These are phyloP conservation scores for Poteriospumella lacustris DNA, from an alignment of 108 stramenopile genomes.

Conservation along the genomic window DNA sequence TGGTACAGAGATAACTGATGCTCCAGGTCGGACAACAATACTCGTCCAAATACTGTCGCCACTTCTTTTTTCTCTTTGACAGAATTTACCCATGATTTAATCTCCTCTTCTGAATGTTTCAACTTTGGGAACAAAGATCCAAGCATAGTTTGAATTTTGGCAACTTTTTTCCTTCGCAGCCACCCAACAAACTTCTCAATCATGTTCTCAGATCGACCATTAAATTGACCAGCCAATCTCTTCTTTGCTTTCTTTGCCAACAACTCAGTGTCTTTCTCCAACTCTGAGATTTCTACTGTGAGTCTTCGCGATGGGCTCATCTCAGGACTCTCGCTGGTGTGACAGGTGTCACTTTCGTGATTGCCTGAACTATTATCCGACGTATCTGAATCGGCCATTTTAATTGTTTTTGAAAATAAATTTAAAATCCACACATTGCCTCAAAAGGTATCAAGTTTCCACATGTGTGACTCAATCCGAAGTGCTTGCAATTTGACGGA, in stretches of 20 bases:
- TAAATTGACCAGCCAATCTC: neutral
- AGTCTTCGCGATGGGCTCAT: too few species aligned
- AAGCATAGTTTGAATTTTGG: neutral
- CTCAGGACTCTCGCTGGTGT: too few species aligned
- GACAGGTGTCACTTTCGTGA: too few species aligned
- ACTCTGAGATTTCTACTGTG: slow-evolving; percentile 11
- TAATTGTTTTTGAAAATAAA: too few species aligned
- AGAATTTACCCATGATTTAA: neutral
- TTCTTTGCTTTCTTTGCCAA: neutral
- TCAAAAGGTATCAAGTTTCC: too few species aligned
- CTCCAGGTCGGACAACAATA: neutral
- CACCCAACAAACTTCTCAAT: neutral
- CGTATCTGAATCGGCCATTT: too few species aligned
- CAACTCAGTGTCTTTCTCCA: neutral
- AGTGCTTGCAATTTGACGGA: too few species aligned
- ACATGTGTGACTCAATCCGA: too few species aligned
- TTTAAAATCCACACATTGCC: too few species aligned
- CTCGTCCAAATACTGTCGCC: neutral
- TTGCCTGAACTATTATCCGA: too few species aligned
- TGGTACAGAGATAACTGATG: neutral
- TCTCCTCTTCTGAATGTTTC: neutral
- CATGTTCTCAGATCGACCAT: too few species aligned
- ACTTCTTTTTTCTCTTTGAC: neutral
- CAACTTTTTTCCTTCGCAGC: neutral
- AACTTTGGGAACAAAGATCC: slow-evolving; percentile 10